Percentiles rank a stretch among this genome's conserved stretches.
Evolutionary conservation across 2,329 filamentous ascomycete genomes (phyloP).

Genomic region (Fusarium paranaense): DNA sequence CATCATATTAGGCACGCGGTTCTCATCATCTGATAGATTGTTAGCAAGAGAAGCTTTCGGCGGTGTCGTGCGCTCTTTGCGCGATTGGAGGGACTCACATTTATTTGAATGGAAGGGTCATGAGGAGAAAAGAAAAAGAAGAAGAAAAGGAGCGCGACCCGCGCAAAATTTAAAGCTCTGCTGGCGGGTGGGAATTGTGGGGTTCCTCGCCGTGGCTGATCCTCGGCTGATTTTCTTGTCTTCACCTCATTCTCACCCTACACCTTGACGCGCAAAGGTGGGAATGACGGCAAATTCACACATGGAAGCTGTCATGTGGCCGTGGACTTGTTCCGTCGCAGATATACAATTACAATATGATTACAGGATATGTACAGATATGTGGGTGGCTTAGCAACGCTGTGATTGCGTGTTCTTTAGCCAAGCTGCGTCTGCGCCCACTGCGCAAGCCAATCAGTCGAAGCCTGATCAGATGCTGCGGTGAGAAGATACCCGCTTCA

Average conservation of each 20-base stretch:
- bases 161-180: constrained; percentile 52
- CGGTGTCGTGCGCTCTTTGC: no score
- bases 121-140: constrained; percentile 68
- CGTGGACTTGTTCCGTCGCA: background rate
- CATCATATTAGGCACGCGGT: constrained; percentile 95
- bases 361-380: background rate
- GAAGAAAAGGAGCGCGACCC: constrained; percentile 42
- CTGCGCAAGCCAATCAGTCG: background rate
- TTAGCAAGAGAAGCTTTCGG: constrained; percentile 43
- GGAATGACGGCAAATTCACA: background rate
- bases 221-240: constrained; percentile 39
- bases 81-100: constrained; percentile 72
- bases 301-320: background rate
- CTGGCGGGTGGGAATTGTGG: constrained; percentile 37
- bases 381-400: background rate
- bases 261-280: background rate
- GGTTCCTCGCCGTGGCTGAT: constrained; percentile 40
- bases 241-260: background rate
- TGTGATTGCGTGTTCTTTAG: background rate
- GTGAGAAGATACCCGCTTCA: background rate
- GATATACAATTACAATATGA: background rate
- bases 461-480: background rate
- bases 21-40: constrained; percentile 92
- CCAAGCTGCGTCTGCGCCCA: background rate
- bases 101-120: constrained; percentile 99